phyloP scores from a whole-genome alignment of 2,329 filamentous ascomycete species.

The Seiridium unicorne region DNA sequence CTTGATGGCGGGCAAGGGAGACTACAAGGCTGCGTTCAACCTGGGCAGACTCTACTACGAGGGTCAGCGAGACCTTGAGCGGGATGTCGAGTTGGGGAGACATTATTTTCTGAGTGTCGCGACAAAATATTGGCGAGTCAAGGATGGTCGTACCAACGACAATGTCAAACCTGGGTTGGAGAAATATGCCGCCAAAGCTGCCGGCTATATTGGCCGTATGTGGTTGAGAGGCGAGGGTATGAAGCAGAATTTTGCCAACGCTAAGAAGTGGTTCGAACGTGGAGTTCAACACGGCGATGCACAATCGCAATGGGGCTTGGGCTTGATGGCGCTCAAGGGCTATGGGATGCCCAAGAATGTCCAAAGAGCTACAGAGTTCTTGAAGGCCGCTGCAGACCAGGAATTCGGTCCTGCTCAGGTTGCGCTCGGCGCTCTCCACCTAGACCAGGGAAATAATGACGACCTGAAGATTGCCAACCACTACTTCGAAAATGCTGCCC shows the following conservation, averaged over 20 bases:
- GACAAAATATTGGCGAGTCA: conserved; percentile 72
- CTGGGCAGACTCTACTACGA: conserved; percentile 87
- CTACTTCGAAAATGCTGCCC: conserved; percentile 84
- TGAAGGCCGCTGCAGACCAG: conserved; percentile 78
- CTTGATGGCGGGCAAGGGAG: conserved; percentile 84
- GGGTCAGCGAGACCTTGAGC: conserved; percentile 71
- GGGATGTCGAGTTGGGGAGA: conserved; percentile 71
- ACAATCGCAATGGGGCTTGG: conserved; percentile 81
- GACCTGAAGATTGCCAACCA: conserved; percentile 76
- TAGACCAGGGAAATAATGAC: conserved; percentile 72
- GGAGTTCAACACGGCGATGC: conserved; percentile 75
- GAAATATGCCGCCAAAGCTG: conserved; percentile 77
- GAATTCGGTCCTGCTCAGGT: conserved; percentile 80
- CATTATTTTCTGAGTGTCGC: conserved; percentile 80
- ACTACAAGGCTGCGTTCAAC: conserved; percentile 83
- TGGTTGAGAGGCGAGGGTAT: conserved; percentile 82
- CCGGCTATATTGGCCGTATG: conserved; percentile 86
- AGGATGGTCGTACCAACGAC: conserved; percentile 71
- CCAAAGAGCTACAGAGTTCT: conserved; percentile 69
- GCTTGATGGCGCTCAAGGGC: conserved; percentile 79
- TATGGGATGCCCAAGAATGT: conserved; percentile 68
- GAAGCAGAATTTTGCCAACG: conserved; percentile 73
- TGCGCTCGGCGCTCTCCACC: conserved; percentile 76
- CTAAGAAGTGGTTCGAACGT: conserved; percentile 79
- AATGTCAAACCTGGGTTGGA: conserved; percentile 71